Base-by-base conservation (phyloP, 768 basidiomycete genomes). In the Floccularia luteovirens region DNA sequence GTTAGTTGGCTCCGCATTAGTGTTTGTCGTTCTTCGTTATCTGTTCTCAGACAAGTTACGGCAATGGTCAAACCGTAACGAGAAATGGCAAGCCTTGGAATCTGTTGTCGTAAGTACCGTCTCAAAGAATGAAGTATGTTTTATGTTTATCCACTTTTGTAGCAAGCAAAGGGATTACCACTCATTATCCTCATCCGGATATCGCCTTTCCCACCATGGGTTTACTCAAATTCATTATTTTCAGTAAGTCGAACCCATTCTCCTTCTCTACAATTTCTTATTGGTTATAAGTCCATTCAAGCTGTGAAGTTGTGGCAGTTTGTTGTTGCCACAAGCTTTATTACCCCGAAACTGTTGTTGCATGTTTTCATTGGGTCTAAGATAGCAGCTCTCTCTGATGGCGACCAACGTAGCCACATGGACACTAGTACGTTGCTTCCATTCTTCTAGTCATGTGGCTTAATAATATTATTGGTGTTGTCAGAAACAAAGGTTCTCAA, bases 121-220 rank as follows among this genome's bases (percentile, higher is more conserved):
- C 10, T 17, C 33, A 11, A 34, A 34, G 20, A 34, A 11, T 39
- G 6, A 7, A 7, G 13, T 12, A 13, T 6, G 10, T 10, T 30
- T 14, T 2, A 30, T 8, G 19, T 34, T 8, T 11, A 24, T 48
- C 16, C 43, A 4, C 5, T 4, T 34, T 22, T 27, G 27, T 48
- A 88, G 85, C 67, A 64, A 43, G 75, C 77, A 12, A 86, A 82
- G 56, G 90, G 90, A 21, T 63, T 90, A 13, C 81, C 81, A n/a
- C 63, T 90, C 17, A 85, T 92, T 28, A 74, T 89, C 47, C 70
- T 92, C 34, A 82, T 91, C 44, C 79, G 89, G 11, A 56, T 87
- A 16, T 89, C 85, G 3, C 80, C 90, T 3, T 76, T 92, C 56
- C 88, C 87, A 33, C 87, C 90, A 2, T 90, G 87, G 84, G 82